Evolutionary conservation across 768 basidiomycete genomes (phyloP).

Genomic region (Cystoderma amianthinum): DNA sequence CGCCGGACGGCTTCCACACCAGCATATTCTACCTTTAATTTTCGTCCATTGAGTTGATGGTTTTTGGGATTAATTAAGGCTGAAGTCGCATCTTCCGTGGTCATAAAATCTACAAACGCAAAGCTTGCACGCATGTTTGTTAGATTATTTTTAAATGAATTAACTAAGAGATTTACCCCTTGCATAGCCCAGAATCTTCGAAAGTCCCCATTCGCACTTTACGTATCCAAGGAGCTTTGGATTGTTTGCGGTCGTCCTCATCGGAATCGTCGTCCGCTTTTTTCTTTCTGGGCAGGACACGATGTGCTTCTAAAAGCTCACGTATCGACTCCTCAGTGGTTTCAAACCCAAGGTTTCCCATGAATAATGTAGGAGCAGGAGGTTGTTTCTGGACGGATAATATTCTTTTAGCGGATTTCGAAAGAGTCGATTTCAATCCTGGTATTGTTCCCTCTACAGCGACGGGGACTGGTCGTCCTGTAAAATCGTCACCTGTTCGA

Average conservation of each 20-base stretch:
- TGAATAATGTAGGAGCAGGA: conserved; percentile 79
- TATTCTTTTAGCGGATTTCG: conserved; percentile 76
- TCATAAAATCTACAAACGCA: conserved; percentile 89
- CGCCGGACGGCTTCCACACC: conserved; percentile 82
- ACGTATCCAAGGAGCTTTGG: conserved; percentile 52
- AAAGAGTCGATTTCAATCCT: conserved; percentile 29
- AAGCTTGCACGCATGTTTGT: conserved; percentile 65
- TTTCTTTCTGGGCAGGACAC: conserved; percentile 21
- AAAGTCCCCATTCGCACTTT: conserved; percentile 94
- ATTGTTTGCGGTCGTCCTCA: conserved; percentile 20
- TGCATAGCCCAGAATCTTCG: conserved; percentile 91
- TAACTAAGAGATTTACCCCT: conserved; percentile 55
- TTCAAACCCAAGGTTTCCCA: conserved; percentile 91
- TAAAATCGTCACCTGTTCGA: conserved; percentile 61
- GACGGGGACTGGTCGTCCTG: conserved; percentile 53
- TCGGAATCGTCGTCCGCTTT: conserved; percentile 18
- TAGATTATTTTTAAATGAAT: not conserved
- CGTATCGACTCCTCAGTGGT: conserved; percentile 74
- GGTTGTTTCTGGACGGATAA: conserved; percentile 75
- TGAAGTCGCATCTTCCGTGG: conserved; percentile 70
- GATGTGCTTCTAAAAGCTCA: conserved; percentile 68
- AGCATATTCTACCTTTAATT: conserved; percentile 86
- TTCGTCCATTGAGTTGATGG: conserved; percentile 76
- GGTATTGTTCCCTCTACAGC: conserved; percentile 25
- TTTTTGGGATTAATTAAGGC: conserved; percentile 82